Base-by-base conservation (phyloP, 352 stramenopile species). In the Pythium myriotylum region DNA sequence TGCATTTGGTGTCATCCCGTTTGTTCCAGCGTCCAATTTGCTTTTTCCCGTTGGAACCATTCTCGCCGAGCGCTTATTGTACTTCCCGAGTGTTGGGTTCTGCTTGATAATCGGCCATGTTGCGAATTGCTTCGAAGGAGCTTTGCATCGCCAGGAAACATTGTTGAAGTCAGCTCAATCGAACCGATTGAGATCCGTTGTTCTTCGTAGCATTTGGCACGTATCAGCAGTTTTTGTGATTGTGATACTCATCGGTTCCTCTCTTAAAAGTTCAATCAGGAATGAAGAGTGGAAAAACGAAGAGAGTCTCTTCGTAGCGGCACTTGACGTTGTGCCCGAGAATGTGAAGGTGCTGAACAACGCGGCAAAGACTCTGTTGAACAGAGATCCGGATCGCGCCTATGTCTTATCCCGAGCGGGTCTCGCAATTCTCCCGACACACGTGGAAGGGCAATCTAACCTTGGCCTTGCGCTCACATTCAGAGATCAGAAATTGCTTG, bases 41-140 rank as follows among this genome's bases (percentile, higher is more conserved):
- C 59, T 98, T 20, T 95, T 98, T 49, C 88, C 91, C 3, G 86
- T 98, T 19, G 93, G 93, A 17, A 97, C 89, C 0, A 70, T 97
- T 8, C 70, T 98, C 20, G 93, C 88, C 1, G 93, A 98, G 81
- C 77, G 93, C 16, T 63, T 98, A 41, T 52, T 97, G 22, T 97
- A 97, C 70, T 87, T 97, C 41, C 90, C 91, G 0, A 95, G 84
- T 46, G 82, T 94, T n/a, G 86, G 89, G 3, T 92, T 94, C 39
- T 90, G 87, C 39, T 59, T 94, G 5, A 54, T 92, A 12, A 22
- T 87, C 5, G 84, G 72, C 2, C 74, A 77, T 41, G 19, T 70
- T n/a, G 10, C 84, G 12, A 58, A 81, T 23, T 20, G 55, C 10
- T 65, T 77, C 13, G 55, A 79, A 8, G 48, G 19, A 9, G 64